Evolutionary conservation across 2,329 filamentous ascomycete genomes (phyloP).

Genomic region (Hymenoscyphus repandus): DNA sequence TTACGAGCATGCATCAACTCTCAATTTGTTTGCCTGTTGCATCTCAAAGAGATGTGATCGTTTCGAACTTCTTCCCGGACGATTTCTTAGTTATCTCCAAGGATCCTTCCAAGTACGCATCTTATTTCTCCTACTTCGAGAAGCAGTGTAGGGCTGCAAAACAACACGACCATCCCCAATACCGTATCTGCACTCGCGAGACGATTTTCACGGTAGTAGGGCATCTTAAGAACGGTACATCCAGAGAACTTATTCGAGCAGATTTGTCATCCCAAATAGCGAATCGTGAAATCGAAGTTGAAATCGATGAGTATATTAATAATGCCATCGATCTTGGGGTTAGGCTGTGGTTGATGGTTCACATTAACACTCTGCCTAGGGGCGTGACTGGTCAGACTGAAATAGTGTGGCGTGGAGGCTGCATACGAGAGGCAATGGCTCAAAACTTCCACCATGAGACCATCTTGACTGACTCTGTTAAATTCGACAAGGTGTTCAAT

Average conservation of each 20-base stretch:
- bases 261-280: not conserved
- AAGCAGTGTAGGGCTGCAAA: not conserved
- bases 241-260: not conserved
- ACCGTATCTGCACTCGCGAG: not conserved
- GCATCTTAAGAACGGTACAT: not conserved
- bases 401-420: not conserved
- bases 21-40: too few relatives aligned
- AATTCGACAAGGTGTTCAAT: constrained; percentile 15
- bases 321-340: not conserved
- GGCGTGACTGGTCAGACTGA: constrained; percentile 4
- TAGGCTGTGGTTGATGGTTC: constrained; percentile 5
- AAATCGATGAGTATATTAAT: not conserved
- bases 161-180: not conserved
- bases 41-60: too few relatives aligned
- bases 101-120: not conserved
- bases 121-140: constrained; percentile 4
- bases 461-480: constrained; percentile 5
- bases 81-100: too few relatives aligned
- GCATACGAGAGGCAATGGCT: not conserved
- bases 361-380: not conserved
- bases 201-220: constrained; percentile 1
- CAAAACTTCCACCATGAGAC: not conserved
- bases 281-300: too few relatives aligned
- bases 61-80: too few relatives aligned
- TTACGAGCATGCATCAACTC: too few relatives aligned